These are phyloP conservation scores for Brettanomyces custersianus DNA, from an alignment of 805 yeast species.

Conservation along the genomic window DNA sequence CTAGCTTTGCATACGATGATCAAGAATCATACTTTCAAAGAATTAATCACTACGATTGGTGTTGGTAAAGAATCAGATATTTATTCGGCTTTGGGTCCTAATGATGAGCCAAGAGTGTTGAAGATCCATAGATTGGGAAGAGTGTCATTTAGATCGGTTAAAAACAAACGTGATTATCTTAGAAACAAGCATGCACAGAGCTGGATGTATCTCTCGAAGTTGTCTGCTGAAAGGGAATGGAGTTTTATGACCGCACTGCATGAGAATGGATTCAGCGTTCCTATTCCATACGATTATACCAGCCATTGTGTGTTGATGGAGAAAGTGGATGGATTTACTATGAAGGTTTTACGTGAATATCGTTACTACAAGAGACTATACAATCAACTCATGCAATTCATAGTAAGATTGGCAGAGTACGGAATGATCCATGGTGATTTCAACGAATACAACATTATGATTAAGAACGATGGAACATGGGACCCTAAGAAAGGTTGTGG, in stretches of 20 bases:
- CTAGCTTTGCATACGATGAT: constrained; percentile 81
- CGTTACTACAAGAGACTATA: constrained; percentile 63
- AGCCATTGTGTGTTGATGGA: constrained; percentile 94
- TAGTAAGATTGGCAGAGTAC: constrained; percentile 71
- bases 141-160: constrained; percentile 85
- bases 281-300: constrained; percentile 80
- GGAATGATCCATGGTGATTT: constrained; percentile 97
- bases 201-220: constrained; percentile 87
- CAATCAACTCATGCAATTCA: constrained; percentile 78
- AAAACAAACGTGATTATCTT: constrained; percentile 87
- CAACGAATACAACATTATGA: constrained; percentile 93
- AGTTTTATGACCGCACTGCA: constrained; percentile 75
- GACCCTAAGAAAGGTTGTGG: constrained; percentile 47
- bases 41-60: constrained; percentile 83
- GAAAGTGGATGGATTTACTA: constrained; percentile 78
- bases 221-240: constrained; percentile 91
- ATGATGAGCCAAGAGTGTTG: constrained; percentile 59
- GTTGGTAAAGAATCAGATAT: constrained; percentile 98
- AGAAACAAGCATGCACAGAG: constrained; percentile 63
- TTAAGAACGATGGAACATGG: constrained; percentile 46
- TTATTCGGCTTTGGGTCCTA: constrained; percentile 63
- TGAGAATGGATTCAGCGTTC: constrained; percentile 74
- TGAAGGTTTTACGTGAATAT: constrained; percentile 74
- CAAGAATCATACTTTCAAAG: constrained; percentile 61
- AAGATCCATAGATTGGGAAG: constrained; percentile 93